phyloP scores from a whole-genome alignment of 2,329 filamentous ascomycete genomes.

The Cryphonectria radicalis region DNA sequence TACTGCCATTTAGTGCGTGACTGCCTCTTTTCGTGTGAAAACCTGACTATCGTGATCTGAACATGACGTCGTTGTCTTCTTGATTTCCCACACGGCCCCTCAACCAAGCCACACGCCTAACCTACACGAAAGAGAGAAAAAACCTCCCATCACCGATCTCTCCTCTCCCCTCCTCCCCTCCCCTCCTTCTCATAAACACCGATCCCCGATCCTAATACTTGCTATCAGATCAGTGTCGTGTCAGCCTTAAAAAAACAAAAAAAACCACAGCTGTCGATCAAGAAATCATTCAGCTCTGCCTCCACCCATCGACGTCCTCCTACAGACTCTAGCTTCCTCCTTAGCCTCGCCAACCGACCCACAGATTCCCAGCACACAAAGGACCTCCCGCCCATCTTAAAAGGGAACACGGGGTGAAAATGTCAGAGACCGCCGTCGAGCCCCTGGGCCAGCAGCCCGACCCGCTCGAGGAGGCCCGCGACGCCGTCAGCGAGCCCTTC shows the following conservation, averaged over 20 bases:
- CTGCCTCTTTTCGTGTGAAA: neutral
- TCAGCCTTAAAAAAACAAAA: neutral
- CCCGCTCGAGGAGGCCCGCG: conserved; percentile 19
- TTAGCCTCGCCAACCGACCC: neutral
- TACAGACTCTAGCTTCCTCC: neutral
- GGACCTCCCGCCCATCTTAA: neutral
- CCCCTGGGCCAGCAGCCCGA: conserved; percentile 28
- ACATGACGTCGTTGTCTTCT: neutral
- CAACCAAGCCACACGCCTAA: neutral
- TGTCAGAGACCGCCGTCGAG: conserved; percentile 27
- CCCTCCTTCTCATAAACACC: neutral
- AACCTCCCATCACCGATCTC: neutral
- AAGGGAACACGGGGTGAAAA: neutral
- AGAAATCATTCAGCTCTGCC: neutral
- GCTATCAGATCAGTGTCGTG: neutral
- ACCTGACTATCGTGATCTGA: neutral
- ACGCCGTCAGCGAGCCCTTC: conserved; percentile 19
- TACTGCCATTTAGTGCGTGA: neutral
- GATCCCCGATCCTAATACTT: neutral
- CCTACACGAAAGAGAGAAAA: neutral
- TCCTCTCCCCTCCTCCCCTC: neutral
- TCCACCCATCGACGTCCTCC: neutral
- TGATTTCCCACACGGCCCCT: neutral
- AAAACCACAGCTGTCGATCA: neutral
- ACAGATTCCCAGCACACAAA: neutral